Evolutionary conservation across 2,329 filamentous ascomycete species (phyloP).

Genomic region (Chaetomium sp.): DNA sequence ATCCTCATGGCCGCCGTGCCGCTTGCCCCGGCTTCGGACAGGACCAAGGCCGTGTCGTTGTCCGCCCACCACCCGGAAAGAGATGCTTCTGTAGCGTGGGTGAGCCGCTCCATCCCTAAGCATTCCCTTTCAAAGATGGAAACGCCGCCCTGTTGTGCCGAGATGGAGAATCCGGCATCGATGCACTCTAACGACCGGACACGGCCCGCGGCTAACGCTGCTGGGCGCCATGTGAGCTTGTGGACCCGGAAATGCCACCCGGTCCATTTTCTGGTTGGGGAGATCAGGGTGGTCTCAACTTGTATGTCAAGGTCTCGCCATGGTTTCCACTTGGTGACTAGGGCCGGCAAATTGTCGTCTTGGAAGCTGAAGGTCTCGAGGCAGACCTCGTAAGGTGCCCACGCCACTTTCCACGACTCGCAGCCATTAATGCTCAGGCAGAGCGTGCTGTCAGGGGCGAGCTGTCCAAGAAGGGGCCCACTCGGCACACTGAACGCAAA

Average conservation of each 20-base stretch:
- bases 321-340: conserved; percentile 3
- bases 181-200: background rate
- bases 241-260: conserved; percentile 4
- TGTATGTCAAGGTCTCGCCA: background rate
- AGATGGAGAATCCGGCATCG: background rate
- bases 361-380: conserved; percentile 1
- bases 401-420: conserved; percentile 4
- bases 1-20: background rate
- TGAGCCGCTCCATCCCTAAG: background rate
- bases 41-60: background rate
- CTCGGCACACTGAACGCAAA: conserved; percentile 1
- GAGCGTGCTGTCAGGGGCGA: background rate
- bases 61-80: background rate
- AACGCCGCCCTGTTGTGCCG: conserved; percentile 2
- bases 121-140: background rate
- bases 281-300: background rate
- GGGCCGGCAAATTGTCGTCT: background rate
- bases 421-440: background rate
- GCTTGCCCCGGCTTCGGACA: conserved; percentile 7
- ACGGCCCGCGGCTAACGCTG: background rate
- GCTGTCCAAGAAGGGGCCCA: background rate
- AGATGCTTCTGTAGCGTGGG: background rate
- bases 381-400: background rate
- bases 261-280: background rate
- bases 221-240: background rate